Evolutionary conservation across 1,139 yeast genomes (phyloP), one percentile per base, ranked within the genome.

Genomic region (Zygosaccharomyces sapae): DNA sequence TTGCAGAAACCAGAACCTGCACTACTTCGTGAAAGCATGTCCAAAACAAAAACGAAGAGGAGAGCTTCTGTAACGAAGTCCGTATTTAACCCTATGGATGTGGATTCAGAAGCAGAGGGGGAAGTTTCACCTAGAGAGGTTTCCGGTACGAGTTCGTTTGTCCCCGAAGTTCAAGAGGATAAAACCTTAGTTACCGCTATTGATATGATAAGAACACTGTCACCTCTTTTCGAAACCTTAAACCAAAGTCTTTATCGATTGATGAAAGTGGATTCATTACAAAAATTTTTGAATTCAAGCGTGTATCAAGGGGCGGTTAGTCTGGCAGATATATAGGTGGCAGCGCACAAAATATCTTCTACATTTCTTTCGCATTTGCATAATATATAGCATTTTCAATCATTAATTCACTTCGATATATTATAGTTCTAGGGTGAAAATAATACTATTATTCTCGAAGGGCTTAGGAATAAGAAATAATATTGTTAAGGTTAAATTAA

Each of bases 261-360:
- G 64, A 81, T 87, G 86, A 85, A 82, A 56, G 73, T 67, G 33
- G 95, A 86, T 65, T 84, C 94, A 9, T 71, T 83, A 43, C 86
- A 86, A 1, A 85, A 85, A 62, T 86, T 86, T 56, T 55, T 83
- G 33, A 67, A 65, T 12, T 75, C 80, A 0, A 67, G 66, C 4
- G 57, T 68, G 4, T 70, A 68, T 46, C 59, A 55, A 34, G 69
- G 69, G 29, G 63, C 63, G 8, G 43, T 43, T 24, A 30, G 47
- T 30, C 43, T 35, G 48, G 47, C 44, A 40, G 19, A 19, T 31
- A 24, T 34, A 41, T 39, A 35, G 31, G 31, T 27, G 12, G 16
- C 16, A 16, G 16, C 16, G 2, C 38, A 34, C 38, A 46, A 36
- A 24, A 19, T 42, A 35, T 33, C 22, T 34, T 35, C 18, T 31